Conservation (phyloP, 2,329 filamentous ascomycete genomes). For the Elsinoe batatas region DNA sequence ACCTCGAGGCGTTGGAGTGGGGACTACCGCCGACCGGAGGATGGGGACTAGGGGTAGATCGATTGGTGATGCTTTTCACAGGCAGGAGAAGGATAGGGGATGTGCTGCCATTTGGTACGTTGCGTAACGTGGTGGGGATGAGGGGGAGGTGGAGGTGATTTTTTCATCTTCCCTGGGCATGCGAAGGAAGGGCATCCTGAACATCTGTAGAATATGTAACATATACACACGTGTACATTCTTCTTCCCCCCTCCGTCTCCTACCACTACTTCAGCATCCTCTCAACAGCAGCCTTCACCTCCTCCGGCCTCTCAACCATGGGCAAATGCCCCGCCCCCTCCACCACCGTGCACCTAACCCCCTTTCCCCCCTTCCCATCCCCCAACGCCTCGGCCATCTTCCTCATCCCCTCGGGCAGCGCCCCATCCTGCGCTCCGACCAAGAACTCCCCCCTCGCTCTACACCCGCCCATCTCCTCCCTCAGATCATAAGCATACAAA, state of each 20-base stretch:
- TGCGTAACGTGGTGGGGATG: constrained; percentile 50
- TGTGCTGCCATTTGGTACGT: constrained; percentile 76
- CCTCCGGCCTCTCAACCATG: constrained; percentile 65
- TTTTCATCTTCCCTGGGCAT: too few relatives aligned
- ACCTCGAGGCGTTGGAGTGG: constrained; percentile 74
- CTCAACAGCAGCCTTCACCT: constrained; percentile 55
- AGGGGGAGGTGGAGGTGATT: constrained; percentile 16
- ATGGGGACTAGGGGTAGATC: constrained; percentile 90
- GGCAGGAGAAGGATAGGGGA: constrained; percentile 72
- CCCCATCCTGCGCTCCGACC: constrained; percentile 63
- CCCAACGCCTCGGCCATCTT: constrained; percentile 56
- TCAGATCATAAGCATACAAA: constrained; percentile 62
- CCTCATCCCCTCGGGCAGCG: constrained; percentile 69
- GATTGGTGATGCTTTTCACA: constrained; percentile 82
- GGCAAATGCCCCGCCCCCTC: constrained; percentile 68
- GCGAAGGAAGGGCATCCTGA: too few relatives aligned
- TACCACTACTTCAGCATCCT: constrained; percentile 39
- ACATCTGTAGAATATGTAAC: neutral
- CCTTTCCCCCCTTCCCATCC: constrained; percentile 25
- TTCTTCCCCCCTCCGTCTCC: neutral
- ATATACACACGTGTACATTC: neutral
- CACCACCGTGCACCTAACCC: constrained; percentile 53
- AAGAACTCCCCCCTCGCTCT: constrained; percentile 56
- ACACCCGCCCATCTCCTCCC: constrained; percentile 44
- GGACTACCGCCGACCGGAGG: constrained; percentile 92